A percentile compares a stretch with the other conserved stretches of the same genome.
phyloP scores from a whole-genome alignment of 2,329 filamentous ascomycete species.

The Aspergillus sp. region DNA sequence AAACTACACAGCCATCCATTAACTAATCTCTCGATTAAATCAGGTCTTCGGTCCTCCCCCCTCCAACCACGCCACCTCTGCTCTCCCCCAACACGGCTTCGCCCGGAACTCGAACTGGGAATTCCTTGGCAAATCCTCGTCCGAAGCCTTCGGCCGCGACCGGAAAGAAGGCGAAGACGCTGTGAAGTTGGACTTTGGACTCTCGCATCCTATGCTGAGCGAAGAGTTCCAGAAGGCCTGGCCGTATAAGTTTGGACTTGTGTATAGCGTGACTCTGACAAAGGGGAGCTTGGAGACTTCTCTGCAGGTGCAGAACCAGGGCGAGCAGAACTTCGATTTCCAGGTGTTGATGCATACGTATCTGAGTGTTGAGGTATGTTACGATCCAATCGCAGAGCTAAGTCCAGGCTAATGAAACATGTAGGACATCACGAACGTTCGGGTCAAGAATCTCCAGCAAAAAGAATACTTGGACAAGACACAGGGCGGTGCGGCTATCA shows the following conservation, averaged over 20 bases:
- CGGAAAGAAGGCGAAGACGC: constrained; percentile 58
- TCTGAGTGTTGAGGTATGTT: constrained; percentile 71
- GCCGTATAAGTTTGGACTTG: constrained; percentile 83
- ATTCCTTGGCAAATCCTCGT: constrained; percentile 78
- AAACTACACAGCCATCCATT: no score
- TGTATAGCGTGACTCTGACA: constrained; percentile 88
- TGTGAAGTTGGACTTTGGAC: constrained; percentile 94
- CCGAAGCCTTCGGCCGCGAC: constrained; percentile 56
- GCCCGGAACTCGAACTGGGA: constrained; percentile 90
- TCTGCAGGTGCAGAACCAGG: constrained; percentile 87
- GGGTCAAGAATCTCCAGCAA: constrained; percentile 73
- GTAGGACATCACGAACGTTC: constrained; percentile 75
- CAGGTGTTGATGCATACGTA: constrained; percentile 93
- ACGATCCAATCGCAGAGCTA: neutral
- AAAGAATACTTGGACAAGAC: constrained; percentile 85
- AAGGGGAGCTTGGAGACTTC: constrained; percentile 75
- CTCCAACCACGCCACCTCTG: constrained; percentile 71
- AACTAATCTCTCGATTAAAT: neutral
- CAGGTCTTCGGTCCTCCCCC: constrained; percentile 82
- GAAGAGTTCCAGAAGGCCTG: constrained; percentile 71
- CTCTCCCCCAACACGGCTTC: constrained; percentile 91
- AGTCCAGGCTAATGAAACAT: neutral
- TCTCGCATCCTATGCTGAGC: constrained; percentile 71
- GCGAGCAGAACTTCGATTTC: constrained; percentile 79
- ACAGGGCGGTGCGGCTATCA: constrained; percentile 61